These are phyloP conservation scores for Helicostylum pulchrum DNA, from an alignment of 192 early-diverging fungal species.

Conservation along the genomic window DNA sequence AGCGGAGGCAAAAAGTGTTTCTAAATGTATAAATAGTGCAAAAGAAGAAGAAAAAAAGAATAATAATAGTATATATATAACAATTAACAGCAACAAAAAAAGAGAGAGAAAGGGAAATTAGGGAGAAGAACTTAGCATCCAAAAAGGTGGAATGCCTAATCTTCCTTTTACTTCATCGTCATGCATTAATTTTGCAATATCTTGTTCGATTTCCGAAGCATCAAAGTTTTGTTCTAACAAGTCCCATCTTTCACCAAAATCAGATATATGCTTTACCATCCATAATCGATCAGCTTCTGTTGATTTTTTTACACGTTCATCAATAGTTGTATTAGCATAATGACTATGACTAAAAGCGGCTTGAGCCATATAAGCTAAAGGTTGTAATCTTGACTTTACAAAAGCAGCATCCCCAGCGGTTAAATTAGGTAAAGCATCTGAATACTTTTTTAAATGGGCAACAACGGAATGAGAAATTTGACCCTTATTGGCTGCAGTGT, in stretches of 20 bases:
- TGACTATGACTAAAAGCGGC: conserved; percentile 38
- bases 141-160: conserved; percentile 49
- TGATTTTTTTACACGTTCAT: not conserved
- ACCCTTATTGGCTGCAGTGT: conserved; percentile 44
- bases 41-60: too few relatives aligned
- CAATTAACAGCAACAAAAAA: not conserved
- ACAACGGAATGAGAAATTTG: conserved; percentile 44
- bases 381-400: conserved; percentile 34
- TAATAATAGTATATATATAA: not conserved
- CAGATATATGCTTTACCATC: conserved; percentile 7
- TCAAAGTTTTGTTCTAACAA: conserved; percentile 3
- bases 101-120: not conserved
- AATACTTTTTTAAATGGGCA: conserved; percentile 38
- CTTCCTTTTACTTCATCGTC: conserved; percentile 18
- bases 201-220: not conserved
- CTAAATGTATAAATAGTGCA: not conserved
- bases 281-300: conserved; percentile 11
- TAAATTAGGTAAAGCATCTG: conserved; percentile 22
- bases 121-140: conserved; percentile 40
- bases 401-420: conserved; percentile 30
- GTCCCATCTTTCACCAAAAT: conserved; percentile 15
- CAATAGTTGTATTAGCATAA: not conserved
- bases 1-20: not conserved
- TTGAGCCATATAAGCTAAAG: conserved; percentile 49
- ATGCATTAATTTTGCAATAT: conserved; percentile 4